Evolutionary conservation across 495 filamentous ascomycete species (phyloP).

Genomic region (Penicillium bialowiezense): DNA sequence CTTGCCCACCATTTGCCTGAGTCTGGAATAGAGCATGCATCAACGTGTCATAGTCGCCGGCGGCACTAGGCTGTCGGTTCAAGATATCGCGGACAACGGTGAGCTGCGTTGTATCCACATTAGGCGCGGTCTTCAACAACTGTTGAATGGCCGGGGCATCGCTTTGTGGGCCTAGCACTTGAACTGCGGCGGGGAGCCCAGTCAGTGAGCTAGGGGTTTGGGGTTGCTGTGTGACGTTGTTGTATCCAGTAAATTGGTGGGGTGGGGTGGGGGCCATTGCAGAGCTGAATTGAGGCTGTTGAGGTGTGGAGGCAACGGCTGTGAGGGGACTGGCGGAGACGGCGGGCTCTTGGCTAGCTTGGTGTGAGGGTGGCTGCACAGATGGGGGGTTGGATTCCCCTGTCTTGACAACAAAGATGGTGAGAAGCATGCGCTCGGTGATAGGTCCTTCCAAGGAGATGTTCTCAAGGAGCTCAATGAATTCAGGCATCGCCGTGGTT

Average conservation of each 20-base stretch:
- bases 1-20: constrained; percentile 33
- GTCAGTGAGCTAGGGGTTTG: constrained; percentile 18
- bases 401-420: constrained; percentile 70
- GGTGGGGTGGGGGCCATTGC: constrained; percentile 28
- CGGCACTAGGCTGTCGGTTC: constrained; percentile 47
- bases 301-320: constrained; percentile 35
- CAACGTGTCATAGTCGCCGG: constrained; percentile 33
- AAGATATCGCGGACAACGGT: constrained; percentile 60
- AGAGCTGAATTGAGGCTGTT: constrained; percentile 31
- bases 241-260: constrained; percentile 15
- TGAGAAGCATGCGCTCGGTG: constrained; percentile 67
- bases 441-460: constrained; percentile 64
- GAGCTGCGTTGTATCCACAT: constrained; percentile 61
- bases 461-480: constrained; percentile 73
- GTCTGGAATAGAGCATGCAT: constrained; percentile 38
- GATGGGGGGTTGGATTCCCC: constrained; percentile 43
- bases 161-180: constrained; percentile 59
- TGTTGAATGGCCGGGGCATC: constrained; percentile 62
- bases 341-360: constrained; percentile 35
- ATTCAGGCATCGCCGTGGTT: constrained; percentile 58
- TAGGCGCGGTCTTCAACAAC: constrained; percentile 61
- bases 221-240: constrained; percentile 23
- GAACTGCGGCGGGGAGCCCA: constrained; percentile 30
- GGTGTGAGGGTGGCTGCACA: constrained; percentile 44
- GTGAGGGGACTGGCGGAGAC: constrained; percentile 45